phyloP scores from a whole-genome alignment of 2,329 filamentous ascomycete species.

The Coleophoma crateriformis region DNA sequence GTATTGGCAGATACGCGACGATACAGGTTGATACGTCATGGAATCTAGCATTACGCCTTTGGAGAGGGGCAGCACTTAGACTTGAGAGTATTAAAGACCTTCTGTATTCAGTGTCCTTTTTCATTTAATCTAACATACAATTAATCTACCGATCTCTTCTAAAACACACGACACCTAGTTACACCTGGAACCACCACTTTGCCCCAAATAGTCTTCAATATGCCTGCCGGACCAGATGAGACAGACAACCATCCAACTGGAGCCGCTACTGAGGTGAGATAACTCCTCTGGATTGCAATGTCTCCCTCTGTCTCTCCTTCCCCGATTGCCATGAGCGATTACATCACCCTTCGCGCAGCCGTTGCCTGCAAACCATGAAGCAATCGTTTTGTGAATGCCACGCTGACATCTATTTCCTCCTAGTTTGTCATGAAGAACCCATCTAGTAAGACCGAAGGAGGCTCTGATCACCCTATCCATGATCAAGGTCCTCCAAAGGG shows the following conservation, averaged over 20 bases:
- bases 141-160: not conserved
- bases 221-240: constrained; percentile 31
- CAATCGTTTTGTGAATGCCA: not conserved
- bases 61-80: too few species aligned
- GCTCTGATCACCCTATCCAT: constrained; percentile 27
- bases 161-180: too few species aligned
- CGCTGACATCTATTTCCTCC: not conserved
- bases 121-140: not conserved
- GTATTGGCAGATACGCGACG: constrained; percentile 1
- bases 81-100: not conserved
- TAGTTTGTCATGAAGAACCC: constrained; percentile 28
- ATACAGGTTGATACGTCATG: not conserved
- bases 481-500: constrained; percentile 33
- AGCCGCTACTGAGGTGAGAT: constrained; percentile 25
- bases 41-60: not conserved
- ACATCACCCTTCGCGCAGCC: not conserved
- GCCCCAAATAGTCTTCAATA: constrained; percentile 12
- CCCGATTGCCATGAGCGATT: not conserved
- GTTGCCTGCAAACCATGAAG: not conserved
- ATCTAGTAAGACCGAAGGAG: constrained; percentile 27
- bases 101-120: not conserved
- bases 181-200: too few species aligned
- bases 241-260: constrained; percentile 26
- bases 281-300: not conserved
- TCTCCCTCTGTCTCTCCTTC: not conserved